Percentiles rank a stretch among this genome's conserved stretches.
Conservation (phyloP, 345 rosid species). For the Carallia brachiata region DNA sequence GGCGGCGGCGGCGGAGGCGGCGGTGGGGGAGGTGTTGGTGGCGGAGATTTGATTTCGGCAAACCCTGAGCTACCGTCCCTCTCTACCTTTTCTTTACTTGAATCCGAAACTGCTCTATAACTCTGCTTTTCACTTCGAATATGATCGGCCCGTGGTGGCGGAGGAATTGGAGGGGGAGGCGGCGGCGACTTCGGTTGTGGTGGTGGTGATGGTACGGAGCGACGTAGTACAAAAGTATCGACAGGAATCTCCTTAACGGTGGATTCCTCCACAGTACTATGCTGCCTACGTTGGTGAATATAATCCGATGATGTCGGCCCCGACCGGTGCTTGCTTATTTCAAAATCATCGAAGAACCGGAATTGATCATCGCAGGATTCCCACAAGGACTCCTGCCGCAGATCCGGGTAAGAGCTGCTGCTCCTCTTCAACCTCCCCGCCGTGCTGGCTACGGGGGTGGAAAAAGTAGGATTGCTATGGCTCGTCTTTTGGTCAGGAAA, state of each 20-base stretch:
- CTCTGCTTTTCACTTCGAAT: constrained; percentile 25
- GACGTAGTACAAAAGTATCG: constrained; percentile 50
- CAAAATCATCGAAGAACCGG: constrained; percentile 74
- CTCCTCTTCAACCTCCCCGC: constrained; percentile 53
- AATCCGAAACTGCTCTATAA: constrained; percentile 35
- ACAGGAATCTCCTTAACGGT: constrained; percentile 53
- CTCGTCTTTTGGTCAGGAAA: constrained; percentile 28
- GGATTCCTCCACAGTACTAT: constrained; percentile 36
- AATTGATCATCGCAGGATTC: constrained; percentile 44
- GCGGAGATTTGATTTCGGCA: constrained; percentile 22
- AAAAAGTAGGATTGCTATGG: constrained; percentile 22
- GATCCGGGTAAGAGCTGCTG: constrained; percentile 79
- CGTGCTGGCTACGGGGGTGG: constrained; percentile 26
- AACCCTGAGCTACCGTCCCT: constrained; percentile 25
- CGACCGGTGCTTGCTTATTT: constrained; percentile 38
- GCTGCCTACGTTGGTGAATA: constrained; percentile 21
- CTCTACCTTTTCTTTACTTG: constrained; percentile 29
- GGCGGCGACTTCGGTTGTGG: constrained; percentile 28
- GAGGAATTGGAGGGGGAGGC: constrained; percentile 37
- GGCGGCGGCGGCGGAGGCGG: constrained; percentile 36
- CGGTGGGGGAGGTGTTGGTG: constrained; percentile 37
- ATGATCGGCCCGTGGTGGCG: constrained; percentile 21
- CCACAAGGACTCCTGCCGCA: constrained; percentile 44
- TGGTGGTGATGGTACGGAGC: constrained; percentile 29
- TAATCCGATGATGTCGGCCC: constrained; percentile 16